These are phyloP conservation scores for Huntiella savannae DNA, from an alignment of 2,329 filamentous ascomycete genomes.

Conservation along the genomic window DNA sequence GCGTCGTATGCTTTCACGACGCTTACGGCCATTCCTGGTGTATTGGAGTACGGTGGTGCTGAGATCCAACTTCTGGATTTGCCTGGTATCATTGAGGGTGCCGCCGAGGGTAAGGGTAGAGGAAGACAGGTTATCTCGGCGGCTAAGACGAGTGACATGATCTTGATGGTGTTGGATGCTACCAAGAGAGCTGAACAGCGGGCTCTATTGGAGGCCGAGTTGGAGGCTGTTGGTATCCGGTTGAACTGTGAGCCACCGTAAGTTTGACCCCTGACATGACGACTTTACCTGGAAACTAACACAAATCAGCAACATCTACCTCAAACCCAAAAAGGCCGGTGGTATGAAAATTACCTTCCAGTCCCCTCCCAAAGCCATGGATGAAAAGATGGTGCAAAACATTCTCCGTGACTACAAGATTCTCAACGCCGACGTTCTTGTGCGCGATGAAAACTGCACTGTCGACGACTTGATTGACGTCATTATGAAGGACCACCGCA, in stretches of 20 bases:
- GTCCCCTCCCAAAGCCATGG: slow-evolving; percentile 68
- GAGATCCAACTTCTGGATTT: slow-evolving; percentile 97
- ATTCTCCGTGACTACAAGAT: slow-evolving; percentile 98
- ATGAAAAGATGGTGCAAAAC: slow-evolving; percentile 97
- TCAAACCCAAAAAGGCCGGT: slow-evolving; percentile 87
- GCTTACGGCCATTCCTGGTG: slow-evolving; percentile 87
- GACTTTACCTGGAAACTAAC: slow-evolving; percentile 2
- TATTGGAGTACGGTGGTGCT: slow-evolving; percentile 90
- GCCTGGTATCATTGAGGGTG: slow-evolving; percentile 95
- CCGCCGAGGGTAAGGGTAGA: slow-evolving; percentile 84
- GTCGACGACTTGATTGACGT: slow-evolving; percentile 98
- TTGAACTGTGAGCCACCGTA: slow-evolving; percentile 82
- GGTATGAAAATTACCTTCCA: slow-evolving; percentile 99
- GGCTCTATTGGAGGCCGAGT: slow-evolving; percentile 69
- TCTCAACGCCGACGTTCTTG: slow-evolving; percentile 86
- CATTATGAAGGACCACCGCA: slow-evolving; percentile 97
- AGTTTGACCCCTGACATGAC: slow-evolving; percentile 17
- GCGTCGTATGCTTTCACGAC: slow-evolving; percentile 96
- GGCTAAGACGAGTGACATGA: slow-evolving; percentile 92
- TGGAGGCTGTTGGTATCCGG: slow-evolving; percentile 88
- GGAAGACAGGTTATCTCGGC: slow-evolving; percentile 93
- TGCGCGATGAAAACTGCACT: slow-evolving; percentile 85
- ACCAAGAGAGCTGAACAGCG: slow-evolving; percentile 93
- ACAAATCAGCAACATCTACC: slow-evolving; percentile 65
- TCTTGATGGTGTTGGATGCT: slow-evolving; percentile 91